Base-by-base conservation (phyloP, 257 asterid genomes). In the Solanum stenotomum region DNA sequence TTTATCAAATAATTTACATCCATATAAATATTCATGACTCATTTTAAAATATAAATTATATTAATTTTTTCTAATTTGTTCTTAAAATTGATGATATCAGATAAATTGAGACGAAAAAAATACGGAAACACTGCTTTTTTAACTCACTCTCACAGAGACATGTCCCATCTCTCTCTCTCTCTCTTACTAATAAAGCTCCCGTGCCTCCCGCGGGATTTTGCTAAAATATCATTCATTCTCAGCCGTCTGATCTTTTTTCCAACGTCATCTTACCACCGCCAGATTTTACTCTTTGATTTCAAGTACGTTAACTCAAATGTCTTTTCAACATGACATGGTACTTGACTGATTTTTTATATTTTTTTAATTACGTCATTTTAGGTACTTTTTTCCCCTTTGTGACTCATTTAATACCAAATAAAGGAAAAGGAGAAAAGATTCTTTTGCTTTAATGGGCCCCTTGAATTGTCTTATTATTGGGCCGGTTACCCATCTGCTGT, bases 191-290 rank as follows among this genome's bases (percentile, higher is more conserved):
- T 44, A 90, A 72, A 87, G 90, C 94, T 85, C 98, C 98, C 98
- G 98, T 94, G 91, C 89, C 79, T 25, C 92, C 90, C 96, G 98
- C 95, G 96, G 98, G 98, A 74, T 89, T 90, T 87, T 89, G 91
- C 86, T 76, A 20, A 56, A 75, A 5, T 40, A 4, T 49, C 59
- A 40, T 90, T 87, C 89, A 23, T 22, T 59, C 18, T 90, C 90
- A 88, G 27, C 89, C 83, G 88, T 89, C 92, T 5, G 75, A 87
- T 89, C 81, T 40, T 63, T 89, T 89, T 61, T 38, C 86, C 77
- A 85, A 81, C 87, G 91, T 90, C 91, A 90, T 71, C 84, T 65
- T 31, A 14, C 34, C 37, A 87, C 81, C 61, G 49, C 63, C 85
- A 68, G 86, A 75, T 86, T 42, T 16, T 16, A 67, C 81, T 29